Evolutionary conservation across 2,329 filamentous ascomycete species (phyloP).

Genomic region (Trichoderma polysporum): DNA sequence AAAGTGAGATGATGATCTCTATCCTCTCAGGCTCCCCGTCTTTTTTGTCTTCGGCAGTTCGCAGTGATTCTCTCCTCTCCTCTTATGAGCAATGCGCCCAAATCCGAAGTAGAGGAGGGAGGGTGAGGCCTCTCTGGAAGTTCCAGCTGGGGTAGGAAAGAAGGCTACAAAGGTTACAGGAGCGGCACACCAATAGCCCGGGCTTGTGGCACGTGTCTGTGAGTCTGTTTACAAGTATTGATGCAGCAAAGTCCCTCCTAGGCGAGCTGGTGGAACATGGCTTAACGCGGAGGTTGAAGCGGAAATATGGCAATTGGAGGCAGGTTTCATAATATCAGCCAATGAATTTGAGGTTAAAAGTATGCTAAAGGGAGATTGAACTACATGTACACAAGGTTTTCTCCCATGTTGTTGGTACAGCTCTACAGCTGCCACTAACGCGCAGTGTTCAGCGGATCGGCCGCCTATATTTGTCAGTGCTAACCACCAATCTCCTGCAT

Average conservation of each 20-base stretch:
- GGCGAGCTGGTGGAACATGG: not conserved
- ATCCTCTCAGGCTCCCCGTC: not conserved
- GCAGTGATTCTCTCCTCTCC: not conserved
- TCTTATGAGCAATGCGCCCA: not conserved
- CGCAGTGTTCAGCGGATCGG: not conserved
- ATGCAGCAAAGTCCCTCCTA: not conserved
- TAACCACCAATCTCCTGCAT: not conserved
- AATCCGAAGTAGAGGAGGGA: not conserved
- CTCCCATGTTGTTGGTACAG: not conserved
- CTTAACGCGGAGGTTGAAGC: not conserved
- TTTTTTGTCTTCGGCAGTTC: not conserved
- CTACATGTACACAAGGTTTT: not conserved
- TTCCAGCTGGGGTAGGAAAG: not conserved
- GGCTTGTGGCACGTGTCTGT: conserved; percentile 11
- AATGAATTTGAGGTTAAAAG: not conserved
- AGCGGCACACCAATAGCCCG: conserved; percentile 4
- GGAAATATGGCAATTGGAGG: not conserved
- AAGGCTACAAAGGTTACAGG: not conserved
- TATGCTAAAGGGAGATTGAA: not conserved
- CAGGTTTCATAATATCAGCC: not conserved
- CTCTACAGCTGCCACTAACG: not conserved
- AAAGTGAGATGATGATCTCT: not conserved
- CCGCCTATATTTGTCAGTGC: not conserved
- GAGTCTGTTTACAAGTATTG: not conserved
- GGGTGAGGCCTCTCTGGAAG: conserved; percentile 4